Evolutionary conservation across 2,329 filamentous ascomycete species (phyloP).

Genomic region (Fusarium nelsonii): DNA sequence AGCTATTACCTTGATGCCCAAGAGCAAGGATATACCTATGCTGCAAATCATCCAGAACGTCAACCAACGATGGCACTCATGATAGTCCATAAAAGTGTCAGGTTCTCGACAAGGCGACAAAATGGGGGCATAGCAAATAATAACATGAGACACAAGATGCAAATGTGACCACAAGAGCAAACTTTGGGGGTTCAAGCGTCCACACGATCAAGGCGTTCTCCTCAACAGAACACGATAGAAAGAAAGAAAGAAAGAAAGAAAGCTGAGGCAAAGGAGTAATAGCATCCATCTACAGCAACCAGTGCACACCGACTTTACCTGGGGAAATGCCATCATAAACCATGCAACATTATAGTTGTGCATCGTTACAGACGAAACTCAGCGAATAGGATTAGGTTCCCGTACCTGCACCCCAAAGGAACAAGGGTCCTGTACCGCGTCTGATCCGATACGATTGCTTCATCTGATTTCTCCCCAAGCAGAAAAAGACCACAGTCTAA

Average conservation of each 20-base stretch:
- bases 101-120: conserved; percentile 8
- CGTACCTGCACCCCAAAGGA: conserved; percentile 21
- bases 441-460: conserved; percentile 25
- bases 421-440: conserved; percentile 10
- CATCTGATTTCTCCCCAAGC: neutral
- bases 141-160: conserved; percentile 19
- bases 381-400: conserved; percentile 34
- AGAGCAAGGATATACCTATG: conserved; percentile 4
- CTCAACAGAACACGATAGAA: conserved; percentile 5
- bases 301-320: conserved; percentile 35
- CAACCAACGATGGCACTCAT: conserved; percentile 21
- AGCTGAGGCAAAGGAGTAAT: neutral
- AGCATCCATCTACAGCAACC: neutral
- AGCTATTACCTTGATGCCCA: conserved; percentile 14
- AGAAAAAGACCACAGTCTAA: conserved; percentile 13
- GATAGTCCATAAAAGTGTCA: neutral
- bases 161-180: conserved; percentile 14
- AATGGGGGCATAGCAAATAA: conserved; percentile 16
- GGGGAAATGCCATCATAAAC: conserved; percentile 7
- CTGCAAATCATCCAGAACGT: conserved; percentile 4
- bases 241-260: neutral
- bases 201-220: conserved; percentile 4
- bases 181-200: conserved; percentile 27
- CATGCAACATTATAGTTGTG: conserved; percentile 19
- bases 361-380: conserved; percentile 7